Base-by-base conservation (phyloP, 2,329 filamentous ascomycete genomes). In the Alternaria triticina region DNA sequence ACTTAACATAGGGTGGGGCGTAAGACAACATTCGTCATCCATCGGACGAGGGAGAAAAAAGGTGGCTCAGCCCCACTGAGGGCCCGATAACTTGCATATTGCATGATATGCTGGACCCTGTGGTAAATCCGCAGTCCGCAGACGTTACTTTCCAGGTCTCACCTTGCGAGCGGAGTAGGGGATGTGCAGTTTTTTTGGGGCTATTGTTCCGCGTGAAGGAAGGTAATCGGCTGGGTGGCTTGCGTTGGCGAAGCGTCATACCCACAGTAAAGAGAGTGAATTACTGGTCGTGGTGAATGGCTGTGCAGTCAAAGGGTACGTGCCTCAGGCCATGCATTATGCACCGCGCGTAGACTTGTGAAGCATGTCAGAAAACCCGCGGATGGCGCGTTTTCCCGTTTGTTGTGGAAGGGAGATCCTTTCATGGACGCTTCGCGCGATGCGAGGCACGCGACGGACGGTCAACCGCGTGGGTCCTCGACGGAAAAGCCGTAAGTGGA, bases 371-470 rank as follows among this genome's bases (percentile, higher is more conserved):
- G 30, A 22, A 52, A 52, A 51, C 30, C 49, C 49, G 49, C 49
- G 33, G 20, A 52, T 52, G 17, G 30, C 49, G 49, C 49, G 49
- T 52, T 36, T 52, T 15, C 17, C 43, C 17, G 28, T 12, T 52
- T 17, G 30, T 5, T 23, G 17, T 28, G 45, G 55, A 51, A 49
- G 55, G 55, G 23, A 15, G 25, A 51, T 43, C 46, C 36, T 54
- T 54, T 46, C 51, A n/a, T 30, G 23, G 36, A 43, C 57, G 57
- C 57, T 59, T 59, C 50, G 45, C 36, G 56, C 56, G 56, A 54
- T 43, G 57, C 57, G 57, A 59, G 50, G 57, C 54, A 59, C 50
- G 50, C 43, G 43, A 47, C 57, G 54, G 33, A 44, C 40, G 43
- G 44, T 27, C 27, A 27, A 40, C 56, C 20, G 13, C 36, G 40